A percentile compares a stretch with the other conserved stretches of the same genome.
These are phyloP conservation scores for Lentinula guzmanii DNA, from an alignment of 768 basidiomycete genomes.

Conservation along the genomic window DNA sequence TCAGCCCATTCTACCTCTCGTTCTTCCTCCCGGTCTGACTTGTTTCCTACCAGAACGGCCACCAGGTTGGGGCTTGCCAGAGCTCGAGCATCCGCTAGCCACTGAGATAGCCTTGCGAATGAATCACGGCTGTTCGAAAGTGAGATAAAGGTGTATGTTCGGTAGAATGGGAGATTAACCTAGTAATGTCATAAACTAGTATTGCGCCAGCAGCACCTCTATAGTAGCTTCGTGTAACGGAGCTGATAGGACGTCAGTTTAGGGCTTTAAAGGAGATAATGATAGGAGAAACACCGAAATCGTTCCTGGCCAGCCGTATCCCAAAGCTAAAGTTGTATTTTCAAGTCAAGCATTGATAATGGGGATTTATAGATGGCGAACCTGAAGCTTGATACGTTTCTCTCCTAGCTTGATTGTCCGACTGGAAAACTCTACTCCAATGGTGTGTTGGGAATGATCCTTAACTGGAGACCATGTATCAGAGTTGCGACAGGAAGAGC, in stretches of 20 bases:
- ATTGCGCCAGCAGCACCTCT: slow-evolving; percentile 90
- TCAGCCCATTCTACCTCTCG: slow-evolving; percentile 95
- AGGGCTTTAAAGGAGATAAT: background rate
- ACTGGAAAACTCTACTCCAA: slow-evolving; percentile 97
- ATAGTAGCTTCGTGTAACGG: slow-evolving; percentile 94
- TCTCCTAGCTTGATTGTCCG: slow-evolving; percentile 89
- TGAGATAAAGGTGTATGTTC: slow-evolving; percentile 9
- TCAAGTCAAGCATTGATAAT: slow-evolving; percentile 11
- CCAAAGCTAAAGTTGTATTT: slow-evolving; percentile 63
- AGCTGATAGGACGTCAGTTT: slow-evolving; percentile 34
- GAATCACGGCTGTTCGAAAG: slow-evolving; percentile 65
- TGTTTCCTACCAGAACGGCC: slow-evolving; percentile 89
- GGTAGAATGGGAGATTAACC: slow-evolving; percentile 34
- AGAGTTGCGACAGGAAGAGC: slow-evolving; percentile 3
- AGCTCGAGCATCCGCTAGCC: slow-evolving; percentile 92
- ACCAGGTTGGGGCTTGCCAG: slow-evolving; percentile 90
- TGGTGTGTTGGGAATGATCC: slow-evolving; percentile 95
- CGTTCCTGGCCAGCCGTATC: slow-evolving; percentile 97
- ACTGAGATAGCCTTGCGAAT: slow-evolving; percentile 76
- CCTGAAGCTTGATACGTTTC: slow-evolving; percentile 94
- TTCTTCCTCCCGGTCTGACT: slow-evolving; percentile 91
- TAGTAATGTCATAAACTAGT: slow-evolving; percentile 92
- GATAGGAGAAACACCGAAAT: slow-evolving; percentile 53
- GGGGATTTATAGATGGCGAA: slow-evolving; percentile 25
- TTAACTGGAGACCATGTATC: slow-evolving; percentile 59